Evolutionary conservation across 2,329 filamentous ascomycete species (phyloP).

Genomic region (Sporothrix variecibatus): DNA sequence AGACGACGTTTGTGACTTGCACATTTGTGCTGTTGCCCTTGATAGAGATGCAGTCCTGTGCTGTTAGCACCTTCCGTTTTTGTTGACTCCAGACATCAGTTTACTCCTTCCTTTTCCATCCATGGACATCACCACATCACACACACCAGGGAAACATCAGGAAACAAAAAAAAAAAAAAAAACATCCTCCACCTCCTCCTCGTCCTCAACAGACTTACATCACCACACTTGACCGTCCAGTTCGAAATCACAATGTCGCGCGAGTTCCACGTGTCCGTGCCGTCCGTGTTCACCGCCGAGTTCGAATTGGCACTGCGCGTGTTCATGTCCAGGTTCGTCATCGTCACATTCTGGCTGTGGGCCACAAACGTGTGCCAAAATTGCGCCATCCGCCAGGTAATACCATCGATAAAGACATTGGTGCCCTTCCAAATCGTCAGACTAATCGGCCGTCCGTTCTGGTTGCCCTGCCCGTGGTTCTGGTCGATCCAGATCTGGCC

Average conservation of each 20-base stretch:
- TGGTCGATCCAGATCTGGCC: constrained; percentile 50
- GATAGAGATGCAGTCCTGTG: constrained; percentile 44
- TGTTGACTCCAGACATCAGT: neutral
- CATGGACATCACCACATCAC: neutral
- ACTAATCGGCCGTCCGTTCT: constrained; percentile 48
- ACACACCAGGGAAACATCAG: neutral
- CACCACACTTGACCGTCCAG: constrained; percentile 47
- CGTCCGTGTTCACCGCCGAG: constrained; percentile 53
- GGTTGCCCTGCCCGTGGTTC: constrained; percentile 45
- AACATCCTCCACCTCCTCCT: too few relatives aligned
- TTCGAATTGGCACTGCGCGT: constrained; percentile 48
- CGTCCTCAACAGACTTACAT: constrained; percentile 37
- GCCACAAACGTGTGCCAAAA: constrained; percentile 54
- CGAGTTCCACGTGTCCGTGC: constrained; percentile 54
- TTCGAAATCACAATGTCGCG: constrained; percentile 48
- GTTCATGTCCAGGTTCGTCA: constrained; percentile 56
- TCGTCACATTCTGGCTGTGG: constrained; percentile 49
- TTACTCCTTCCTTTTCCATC: neutral
- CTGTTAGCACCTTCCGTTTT: neutral
- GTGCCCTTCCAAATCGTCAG: constrained; percentile 49
- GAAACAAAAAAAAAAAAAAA: neutral
- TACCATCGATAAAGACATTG: constrained; percentile 49
- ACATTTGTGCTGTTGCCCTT: constrained; percentile 46
- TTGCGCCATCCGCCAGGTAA: constrained; percentile 48
- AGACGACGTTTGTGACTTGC: constrained; percentile 41